Evolutionary conservation across 2,329 filamentous ascomycete species (phyloP), one percentile per base, ranked within the genome.

Genomic region (Dryadomyces quercus-mongolicae): DNA sequence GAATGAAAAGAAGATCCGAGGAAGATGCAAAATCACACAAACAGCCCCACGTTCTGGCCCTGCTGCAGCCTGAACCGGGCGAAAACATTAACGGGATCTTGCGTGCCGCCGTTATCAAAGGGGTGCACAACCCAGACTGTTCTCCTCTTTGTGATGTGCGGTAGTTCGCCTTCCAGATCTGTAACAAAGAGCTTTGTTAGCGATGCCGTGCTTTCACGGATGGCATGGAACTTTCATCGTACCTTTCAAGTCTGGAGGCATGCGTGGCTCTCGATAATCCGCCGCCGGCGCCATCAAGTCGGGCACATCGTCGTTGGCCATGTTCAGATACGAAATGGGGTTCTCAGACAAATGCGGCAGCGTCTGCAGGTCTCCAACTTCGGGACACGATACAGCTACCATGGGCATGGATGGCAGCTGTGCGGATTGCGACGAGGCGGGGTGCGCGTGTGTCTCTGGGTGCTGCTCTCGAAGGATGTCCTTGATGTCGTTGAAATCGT

Each of bases 101-200:
- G 55, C 18, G 38, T 47, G 10, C 61, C 60, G 20, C 59, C 60
- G n/a, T 55, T 59, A 42, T 66, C 61, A 38, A 60, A 59, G 1
- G 63, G 59, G 22, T 63, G 59, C 18, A 66, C 65, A 8, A 66
- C 51, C 65, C 65, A 66, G 46, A 66, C 60, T 0, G 61, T 60
- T 16, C 65, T 58, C 16, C 55, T 55, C 51, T 63, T 63, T 2
- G 20, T 34, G 2, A 54, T 49, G 16, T 22, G 53, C 9, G 38
- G 51, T 2, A 22, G 48, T 15, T 20, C 38, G 38, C 31, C 52
- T 25, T 56, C 58, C 15, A 45, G 18, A 16, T 52, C 55, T 57
- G 25, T 18, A 13, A 20, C 18, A 2, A 38, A 6, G 13, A 25
- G 21, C 3, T 22, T 42, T 16, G n/a, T n/a, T n/a, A n/a, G n/a